phyloP scores from a whole-genome alignment of 2,329 filamentous ascomycete species.

The Fusarium buharicum region DNA sequence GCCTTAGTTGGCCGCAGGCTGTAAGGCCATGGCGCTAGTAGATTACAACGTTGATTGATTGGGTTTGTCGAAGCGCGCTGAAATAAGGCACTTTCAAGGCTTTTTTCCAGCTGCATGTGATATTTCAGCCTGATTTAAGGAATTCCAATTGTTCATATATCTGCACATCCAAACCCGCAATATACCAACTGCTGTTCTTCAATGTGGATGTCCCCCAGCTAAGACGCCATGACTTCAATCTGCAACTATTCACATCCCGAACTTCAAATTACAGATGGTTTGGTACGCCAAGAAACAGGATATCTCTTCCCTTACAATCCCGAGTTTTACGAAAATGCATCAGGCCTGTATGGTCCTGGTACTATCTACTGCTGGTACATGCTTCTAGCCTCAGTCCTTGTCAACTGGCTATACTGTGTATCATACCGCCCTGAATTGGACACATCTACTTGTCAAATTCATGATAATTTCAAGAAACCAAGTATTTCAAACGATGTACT shows the following conservation, averaged over 20 bases:
- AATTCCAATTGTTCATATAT: neutral
- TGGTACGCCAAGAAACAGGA: neutral
- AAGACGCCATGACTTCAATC: slow-evolving; percentile 8
- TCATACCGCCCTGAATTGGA: too few relatives aligned
- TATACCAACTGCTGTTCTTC: rapidly evolving
- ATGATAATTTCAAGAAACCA: neutral
- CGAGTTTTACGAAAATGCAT: slow-evolving; percentile 12
- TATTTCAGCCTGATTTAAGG: neutral
- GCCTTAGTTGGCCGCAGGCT: neutral
- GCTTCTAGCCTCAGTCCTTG: slow-evolving; percentile 10
- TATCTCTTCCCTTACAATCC: slow-evolving; percentile 16
- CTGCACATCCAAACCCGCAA: too few relatives aligned
- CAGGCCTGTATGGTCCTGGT: slow-evolving; percentile 15
- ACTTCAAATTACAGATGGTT: slow-evolving; percentile 3
- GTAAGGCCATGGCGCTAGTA: slow-evolving; percentile 12
- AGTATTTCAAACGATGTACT: slow-evolving; percentile 12
- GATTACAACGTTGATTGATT: neutral
- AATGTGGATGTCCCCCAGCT: too few relatives aligned
- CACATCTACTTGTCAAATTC: neutral
- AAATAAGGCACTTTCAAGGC: slow-evolving; percentile 1
- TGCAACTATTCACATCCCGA: slow-evolving; percentile 25
- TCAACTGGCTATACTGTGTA: neutral
- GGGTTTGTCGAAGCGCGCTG: neutral
- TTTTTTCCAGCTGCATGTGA: neutral
- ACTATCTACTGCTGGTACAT: slow-evolving; percentile 25